A percentile compares a stretch with the other conserved stretches of the same genome.
These are phyloP conservation scores for Peterozyma xylosa DNA, from an alignment of 805 yeast genomes.

Conservation along the genomic window DNA sequence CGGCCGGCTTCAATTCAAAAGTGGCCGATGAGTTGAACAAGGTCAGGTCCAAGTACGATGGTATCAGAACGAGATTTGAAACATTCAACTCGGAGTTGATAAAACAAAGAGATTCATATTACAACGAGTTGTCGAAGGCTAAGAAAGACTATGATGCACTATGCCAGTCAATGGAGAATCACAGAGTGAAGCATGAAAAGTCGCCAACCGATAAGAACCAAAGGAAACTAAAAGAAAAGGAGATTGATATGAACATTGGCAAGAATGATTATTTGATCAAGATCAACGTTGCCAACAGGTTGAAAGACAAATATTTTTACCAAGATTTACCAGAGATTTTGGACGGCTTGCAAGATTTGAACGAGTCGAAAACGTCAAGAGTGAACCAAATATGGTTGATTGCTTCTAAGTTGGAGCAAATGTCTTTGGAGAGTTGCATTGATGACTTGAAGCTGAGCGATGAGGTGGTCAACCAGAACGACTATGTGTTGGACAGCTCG, in stretches of 20 bases:
- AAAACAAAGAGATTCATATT: constrained; percentile 37
- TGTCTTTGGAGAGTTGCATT: constrained; percentile 29
- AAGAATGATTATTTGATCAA: constrained; percentile 79
- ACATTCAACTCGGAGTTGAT: constrained; percentile 52
- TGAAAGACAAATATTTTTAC: constrained; percentile 86
- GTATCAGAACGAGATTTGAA: constrained; percentile 47
- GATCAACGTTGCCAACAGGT: constrained; percentile 78
- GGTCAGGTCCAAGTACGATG: constrained; percentile 45
- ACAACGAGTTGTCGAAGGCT: constrained; percentile 50
- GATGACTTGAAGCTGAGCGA: constrained; percentile 42
- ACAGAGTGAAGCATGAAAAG: constrained; percentile 68
- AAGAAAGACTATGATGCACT: constrained; percentile 76
- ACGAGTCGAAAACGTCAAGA: constrained; percentile 68
- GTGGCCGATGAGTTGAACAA: constrained; percentile 54
- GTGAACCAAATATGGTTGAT: constrained; percentile 61
- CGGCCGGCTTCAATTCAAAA: constrained; percentile 50
- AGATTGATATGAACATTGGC: constrained; percentile 77
- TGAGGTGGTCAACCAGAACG: constrained; percentile 57
- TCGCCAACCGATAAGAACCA: constrained; percentile 39
- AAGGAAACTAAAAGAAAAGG: constrained; percentile 51
- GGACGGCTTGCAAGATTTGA: constrained; percentile 77
- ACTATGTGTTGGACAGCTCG: constrained; percentile 68
- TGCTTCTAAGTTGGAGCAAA: constrained; percentile 55
- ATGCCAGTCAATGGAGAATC: constrained; percentile 74
- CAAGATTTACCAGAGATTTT: constrained; percentile 90